phyloP scores from a whole-genome alignment of 805 yeast genomes.

The Ogataea trehalophila region DNA sequence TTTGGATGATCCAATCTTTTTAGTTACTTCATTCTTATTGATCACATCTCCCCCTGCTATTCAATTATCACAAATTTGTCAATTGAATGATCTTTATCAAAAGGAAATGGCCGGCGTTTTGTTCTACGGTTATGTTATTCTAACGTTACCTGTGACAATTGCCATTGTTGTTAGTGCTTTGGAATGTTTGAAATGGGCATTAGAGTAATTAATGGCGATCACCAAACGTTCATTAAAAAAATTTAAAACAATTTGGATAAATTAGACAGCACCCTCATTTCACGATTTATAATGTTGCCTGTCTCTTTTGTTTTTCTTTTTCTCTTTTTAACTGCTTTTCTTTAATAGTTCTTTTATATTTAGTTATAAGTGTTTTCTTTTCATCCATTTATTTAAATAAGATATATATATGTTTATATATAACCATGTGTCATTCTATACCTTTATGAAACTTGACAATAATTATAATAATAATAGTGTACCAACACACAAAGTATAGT shows the following conservation, averaged over 20 bases:
- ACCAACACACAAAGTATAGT: too few relatives aligned
- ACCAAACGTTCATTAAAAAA: too few relatives aligned
- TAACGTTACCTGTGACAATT: constrained; percentile 74
- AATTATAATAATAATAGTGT: too few relatives aligned
- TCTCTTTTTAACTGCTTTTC: neutral
- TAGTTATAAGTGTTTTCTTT: too few relatives aligned
- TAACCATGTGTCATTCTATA: too few relatives aligned
- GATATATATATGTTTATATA: too few relatives aligned
- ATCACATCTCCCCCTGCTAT: constrained; percentile 83
- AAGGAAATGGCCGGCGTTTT: constrained; percentile 79
- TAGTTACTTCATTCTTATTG: constrained; percentile 69
- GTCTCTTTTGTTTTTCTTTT: neutral
- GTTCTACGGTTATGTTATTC: constrained; percentile 76
- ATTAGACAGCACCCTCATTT: neutral
- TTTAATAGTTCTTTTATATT: too few relatives aligned
- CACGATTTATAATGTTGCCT: neutral
- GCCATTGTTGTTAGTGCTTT: constrained; percentile 64
- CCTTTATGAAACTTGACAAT: too few relatives aligned
- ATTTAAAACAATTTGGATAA: too few relatives aligned
- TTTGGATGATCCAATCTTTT: constrained; percentile 75
- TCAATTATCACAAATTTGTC: constrained; percentile 77
- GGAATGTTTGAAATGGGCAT: constrained; percentile 41
- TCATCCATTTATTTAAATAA: too few relatives aligned
- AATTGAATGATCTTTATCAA: constrained; percentile 68
- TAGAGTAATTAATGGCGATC: neutral